Conservation (phyloP, 495 filamentous ascomycete genomes). For the Neurospora sp. region DNA sequence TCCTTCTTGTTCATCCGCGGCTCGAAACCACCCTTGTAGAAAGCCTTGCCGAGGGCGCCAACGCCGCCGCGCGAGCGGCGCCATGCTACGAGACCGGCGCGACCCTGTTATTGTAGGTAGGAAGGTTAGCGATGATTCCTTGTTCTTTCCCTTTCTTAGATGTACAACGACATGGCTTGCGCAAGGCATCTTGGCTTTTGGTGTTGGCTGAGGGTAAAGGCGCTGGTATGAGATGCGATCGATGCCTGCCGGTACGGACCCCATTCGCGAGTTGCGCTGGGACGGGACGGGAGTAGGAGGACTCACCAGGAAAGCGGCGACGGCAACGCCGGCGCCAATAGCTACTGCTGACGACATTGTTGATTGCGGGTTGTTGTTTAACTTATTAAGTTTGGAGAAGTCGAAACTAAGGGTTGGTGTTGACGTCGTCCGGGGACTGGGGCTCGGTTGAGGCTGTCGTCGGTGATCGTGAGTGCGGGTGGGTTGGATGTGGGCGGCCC, state of each 20-base stretch:
- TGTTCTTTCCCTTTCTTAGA: not conserved
- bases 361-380: constrained; percentile 24
- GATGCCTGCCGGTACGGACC: not conserved
- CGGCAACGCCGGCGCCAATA: constrained; percentile 67
- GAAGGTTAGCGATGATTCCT: not conserved
- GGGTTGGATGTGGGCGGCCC: not conserved
- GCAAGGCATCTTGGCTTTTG: not conserved
- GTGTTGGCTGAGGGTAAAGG: not conserved
- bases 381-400: too few species aligned
- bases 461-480: constrained; percentile 1
- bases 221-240: not conserved
- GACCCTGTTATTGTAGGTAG: constrained; percentile 48
- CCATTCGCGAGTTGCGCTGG: not conserved
- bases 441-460: not conserved
- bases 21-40: constrained; percentile 97
- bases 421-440: not conserved
- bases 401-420: constrained; percentile 1
- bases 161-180: not conserved
- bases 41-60: constrained; percentile 73
- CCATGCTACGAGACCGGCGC: constrained; percentile 81
- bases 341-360: constrained; percentile 72
- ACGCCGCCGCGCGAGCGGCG: constrained; percentile 70
- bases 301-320: constrained; percentile 67
- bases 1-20: constrained; percentile 84
- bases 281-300: not conserved